Conservation (phyloP, 2,329 filamentous ascomycete genomes). For the Penicillium sp. region DNA sequence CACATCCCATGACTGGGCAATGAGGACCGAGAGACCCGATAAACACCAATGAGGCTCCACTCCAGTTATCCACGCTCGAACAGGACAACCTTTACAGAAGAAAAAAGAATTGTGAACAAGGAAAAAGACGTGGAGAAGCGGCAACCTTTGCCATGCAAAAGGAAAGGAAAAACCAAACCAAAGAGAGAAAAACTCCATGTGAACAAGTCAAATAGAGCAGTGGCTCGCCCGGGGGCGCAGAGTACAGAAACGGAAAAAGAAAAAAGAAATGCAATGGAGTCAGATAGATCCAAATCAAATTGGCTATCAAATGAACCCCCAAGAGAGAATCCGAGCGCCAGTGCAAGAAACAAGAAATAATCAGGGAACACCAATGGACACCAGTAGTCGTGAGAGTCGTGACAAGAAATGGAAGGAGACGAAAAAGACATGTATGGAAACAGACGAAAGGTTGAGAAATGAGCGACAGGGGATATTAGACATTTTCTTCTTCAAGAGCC, state of each 20-base stretch:
- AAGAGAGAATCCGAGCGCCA: background rate
- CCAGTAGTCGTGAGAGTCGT: conserved; percentile 26
- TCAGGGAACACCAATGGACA: conserved; percentile 16
- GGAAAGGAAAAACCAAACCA: no score
- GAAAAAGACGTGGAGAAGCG: no score
- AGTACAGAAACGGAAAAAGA: background rate
- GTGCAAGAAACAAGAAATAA: background rate
- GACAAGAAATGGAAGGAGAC: conserved; percentile 14
- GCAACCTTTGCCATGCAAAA: no score
- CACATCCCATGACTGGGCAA: no score
- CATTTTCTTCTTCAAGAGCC: conserved; percentile 40
- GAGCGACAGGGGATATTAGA: conserved; percentile 21
- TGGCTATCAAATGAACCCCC: conserved; percentile 5
- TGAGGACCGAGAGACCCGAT: no score
- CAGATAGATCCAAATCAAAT: conserved; percentile 13
- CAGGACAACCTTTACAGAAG: no score
- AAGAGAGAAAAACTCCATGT: no score
- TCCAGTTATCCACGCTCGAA: no score
- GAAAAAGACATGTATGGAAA: conserved; percentile 9
- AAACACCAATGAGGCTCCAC: no score
- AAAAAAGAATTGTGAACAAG: no score
- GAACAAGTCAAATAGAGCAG: no score
- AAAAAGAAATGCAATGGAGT: conserved; percentile 6
- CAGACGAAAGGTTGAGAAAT: conserved; percentile 20
- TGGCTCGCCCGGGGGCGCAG: no score